Base-by-base conservation (phyloP, 2,329 filamentous ascomycete species). In the Chaetomium sp. region DNA sequence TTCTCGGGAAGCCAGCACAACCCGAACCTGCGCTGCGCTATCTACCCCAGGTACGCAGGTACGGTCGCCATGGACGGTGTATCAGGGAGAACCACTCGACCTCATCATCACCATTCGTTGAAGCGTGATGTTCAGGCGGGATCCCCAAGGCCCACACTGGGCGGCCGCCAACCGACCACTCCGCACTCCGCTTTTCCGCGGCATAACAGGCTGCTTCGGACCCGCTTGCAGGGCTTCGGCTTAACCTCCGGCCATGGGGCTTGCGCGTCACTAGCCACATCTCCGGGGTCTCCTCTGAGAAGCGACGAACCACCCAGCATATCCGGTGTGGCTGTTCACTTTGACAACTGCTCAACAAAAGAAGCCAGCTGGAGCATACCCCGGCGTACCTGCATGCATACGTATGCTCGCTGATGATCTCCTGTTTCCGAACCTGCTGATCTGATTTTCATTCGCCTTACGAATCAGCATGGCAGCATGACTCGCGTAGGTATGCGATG, bases 271-370 rank as follows among this genome's bases (percentile, higher is more conserved):
- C 38, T 42, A 42, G 38, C 57, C 51, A 64, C 53, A 56, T 12
- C 7, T 21, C 23, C 38, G 51, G 29, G n/a, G 23, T 38, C 1
- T 19, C 13, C 35, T 16, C 4, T 19, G 35, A 51, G 56, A 55
- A 33, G 19, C 56, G 35, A 29, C 25, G 13, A 35, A 63, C 50
- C 29, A 59, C 23, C 16, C 3, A 49, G 50, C 35, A 54, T 29
- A 25, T 16, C 25, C 3, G 29, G 23, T 38, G 63, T 62, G 63
- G 58, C 58, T 65, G 58, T 65, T 55, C 58, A 55, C 16, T 3
- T 3, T n/a, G 21, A 29, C 23, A 4, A 2, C 19, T 19, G 31
- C 13, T 54, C 50, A n/a, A 31, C 38, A 25, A 23, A 50, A 38
- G 38, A 62, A 31, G 45, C 31, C 54, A 50, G 53, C 60, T 57